A percentile compares a stretch with the other conserved stretches of the same genome.
These are phyloP conservation scores for Leptosphaerulina australis DNA, from an alignment of 2,329 filamentous ascomycete species.

Conservation along the genomic window DNA sequence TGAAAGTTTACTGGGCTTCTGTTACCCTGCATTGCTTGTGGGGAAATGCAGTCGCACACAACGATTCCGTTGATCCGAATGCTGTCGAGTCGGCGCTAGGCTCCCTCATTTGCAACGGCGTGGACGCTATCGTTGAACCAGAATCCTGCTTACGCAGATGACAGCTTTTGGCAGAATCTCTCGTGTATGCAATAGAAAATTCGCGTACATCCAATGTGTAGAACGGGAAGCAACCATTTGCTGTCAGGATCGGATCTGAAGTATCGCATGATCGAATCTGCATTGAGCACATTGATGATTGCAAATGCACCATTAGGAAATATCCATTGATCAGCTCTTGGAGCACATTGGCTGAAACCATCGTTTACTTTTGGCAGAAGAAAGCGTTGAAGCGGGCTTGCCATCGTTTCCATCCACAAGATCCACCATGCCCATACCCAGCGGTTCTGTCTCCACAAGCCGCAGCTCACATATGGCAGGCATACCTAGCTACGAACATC, in stretches of 20 bases:
- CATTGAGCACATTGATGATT: background rate
- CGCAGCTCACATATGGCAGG: slow-evolving; percentile 28
- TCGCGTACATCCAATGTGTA: background rate
- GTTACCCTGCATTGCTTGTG: too few species aligned
- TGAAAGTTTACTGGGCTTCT: background rate
- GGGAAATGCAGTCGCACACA: background rate
- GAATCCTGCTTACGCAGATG: slow-evolving; percentile 2
- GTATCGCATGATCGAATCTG: slow-evolving; percentile 2
- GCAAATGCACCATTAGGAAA: background rate
- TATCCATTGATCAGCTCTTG: background rate
- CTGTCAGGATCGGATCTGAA: slow-evolving; percentile 8
- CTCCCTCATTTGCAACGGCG: background rate
- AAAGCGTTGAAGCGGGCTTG: slow-evolving; percentile 1
- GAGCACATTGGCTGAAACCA: slow-evolving; percentile 10
- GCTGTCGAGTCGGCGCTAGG: slow-evolving; percentile 3
- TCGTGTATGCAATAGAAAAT: background rate
- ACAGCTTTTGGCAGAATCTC: background rate
- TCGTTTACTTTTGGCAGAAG: slow-evolving; percentile 14
- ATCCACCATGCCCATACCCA: background rate
- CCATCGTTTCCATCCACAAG: background rate
- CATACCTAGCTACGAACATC: slow-evolving; percentile 18
- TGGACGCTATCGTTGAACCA: background rate
- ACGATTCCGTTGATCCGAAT: background rate
- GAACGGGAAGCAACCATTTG: background rate
- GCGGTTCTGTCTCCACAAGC: slow-evolving; percentile 7